These are phyloP conservation scores for Cytospora leucostoma DNA, from an alignment of 2,329 filamentous ascomycete genomes.

Conservation along the genomic window DNA sequence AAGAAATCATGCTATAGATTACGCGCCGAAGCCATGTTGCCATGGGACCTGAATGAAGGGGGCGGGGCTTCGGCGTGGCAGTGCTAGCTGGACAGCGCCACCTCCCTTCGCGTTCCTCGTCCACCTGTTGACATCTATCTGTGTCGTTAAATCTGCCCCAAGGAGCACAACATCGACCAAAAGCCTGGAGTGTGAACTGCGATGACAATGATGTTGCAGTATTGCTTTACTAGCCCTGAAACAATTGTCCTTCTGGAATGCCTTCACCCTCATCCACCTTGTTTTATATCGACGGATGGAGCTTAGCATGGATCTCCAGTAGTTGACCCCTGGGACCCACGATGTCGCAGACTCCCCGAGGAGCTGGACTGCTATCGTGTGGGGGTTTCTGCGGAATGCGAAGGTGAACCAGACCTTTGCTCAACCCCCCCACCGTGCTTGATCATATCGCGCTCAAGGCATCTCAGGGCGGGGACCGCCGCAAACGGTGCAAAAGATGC, in stretches of 20 bases:
- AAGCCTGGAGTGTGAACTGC: conserved; percentile 5
- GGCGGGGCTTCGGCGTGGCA: conserved; percentile 2
- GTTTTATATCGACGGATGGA: conserved; percentile 20
- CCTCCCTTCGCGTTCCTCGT: not conserved
- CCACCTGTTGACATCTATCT: conserved; percentile 14
- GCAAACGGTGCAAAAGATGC: not conserved
- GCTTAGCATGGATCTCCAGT: conserved; percentile 11
- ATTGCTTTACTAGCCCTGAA: conserved; percentile 19
- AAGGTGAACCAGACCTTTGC: not conserved
- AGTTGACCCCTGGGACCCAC: conserved; percentile 12
- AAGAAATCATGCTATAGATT: not conserved
- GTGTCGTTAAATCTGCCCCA: not conserved
- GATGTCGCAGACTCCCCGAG: conserved; percentile 3
- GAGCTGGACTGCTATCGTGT: not conserved
- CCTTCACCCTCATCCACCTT: conserved; percentile 17
- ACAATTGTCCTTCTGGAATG: conserved; percentile 19
- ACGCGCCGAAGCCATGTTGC: not conserved
- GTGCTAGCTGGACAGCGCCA: not conserved
- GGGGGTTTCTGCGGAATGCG: not conserved
- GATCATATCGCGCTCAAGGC: not conserved
- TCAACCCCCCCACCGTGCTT: not conserved
- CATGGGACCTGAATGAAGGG: conserved; percentile 9
- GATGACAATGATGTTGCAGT: conserved; percentile 14
- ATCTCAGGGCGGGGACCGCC: not conserved
- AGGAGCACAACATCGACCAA: not conserved